phyloP scores from a whole-genome alignment of 352 stramenopile genomes.

The Phytophthora meadii region DNA sequence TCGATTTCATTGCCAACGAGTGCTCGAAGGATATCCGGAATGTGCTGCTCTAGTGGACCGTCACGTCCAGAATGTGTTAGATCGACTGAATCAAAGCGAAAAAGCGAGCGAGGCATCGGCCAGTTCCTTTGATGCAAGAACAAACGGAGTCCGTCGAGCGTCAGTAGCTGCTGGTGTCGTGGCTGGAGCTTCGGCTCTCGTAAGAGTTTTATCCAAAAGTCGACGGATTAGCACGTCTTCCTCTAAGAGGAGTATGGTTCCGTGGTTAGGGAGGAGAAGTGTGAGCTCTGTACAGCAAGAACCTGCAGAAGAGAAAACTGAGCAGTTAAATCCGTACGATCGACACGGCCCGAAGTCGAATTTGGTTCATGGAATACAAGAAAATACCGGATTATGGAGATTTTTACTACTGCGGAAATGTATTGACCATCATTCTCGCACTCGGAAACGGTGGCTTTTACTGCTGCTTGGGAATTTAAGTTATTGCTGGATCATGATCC shows the following conservation, averaged over 20 bases:
- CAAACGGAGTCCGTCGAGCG: neutral
- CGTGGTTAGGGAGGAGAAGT: constrained; percentile 11
- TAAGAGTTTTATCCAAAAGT: constrained; percentile 11
- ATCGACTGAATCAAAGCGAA: constrained; percentile 2
- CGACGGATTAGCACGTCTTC: neutral
- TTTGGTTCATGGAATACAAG: neutral
- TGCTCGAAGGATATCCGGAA: constrained; percentile 62
- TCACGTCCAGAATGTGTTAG: constrained; percentile 33
- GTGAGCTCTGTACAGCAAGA: neutral
- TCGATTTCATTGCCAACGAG: constrained; percentile 57
- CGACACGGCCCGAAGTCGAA: neutral
- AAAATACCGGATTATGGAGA: neutral
- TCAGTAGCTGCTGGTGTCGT: constrained; percentile 15
- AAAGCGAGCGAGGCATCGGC: neutral
- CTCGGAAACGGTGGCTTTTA: constrained; percentile 56
- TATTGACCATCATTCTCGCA: constrained; percentile 57
- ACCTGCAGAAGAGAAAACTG: neutral
- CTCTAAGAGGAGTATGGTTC: constrained; percentile 1
- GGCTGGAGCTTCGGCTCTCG: constrained; percentile 6
- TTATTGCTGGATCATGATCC: too few relatives aligned
- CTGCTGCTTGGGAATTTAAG: too few relatives aligned
- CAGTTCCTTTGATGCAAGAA: neutral
- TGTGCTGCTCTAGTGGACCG: constrained; percentile 36
- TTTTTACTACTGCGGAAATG: constrained; percentile 20
- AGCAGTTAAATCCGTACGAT: constrained; percentile 11